Percentiles rank a stretch among this genome's conserved stretches.
Evolutionary conservation across 768 basidiomycete genomes (phyloP).

Genomic region (Amanita muscaria): DNA sequence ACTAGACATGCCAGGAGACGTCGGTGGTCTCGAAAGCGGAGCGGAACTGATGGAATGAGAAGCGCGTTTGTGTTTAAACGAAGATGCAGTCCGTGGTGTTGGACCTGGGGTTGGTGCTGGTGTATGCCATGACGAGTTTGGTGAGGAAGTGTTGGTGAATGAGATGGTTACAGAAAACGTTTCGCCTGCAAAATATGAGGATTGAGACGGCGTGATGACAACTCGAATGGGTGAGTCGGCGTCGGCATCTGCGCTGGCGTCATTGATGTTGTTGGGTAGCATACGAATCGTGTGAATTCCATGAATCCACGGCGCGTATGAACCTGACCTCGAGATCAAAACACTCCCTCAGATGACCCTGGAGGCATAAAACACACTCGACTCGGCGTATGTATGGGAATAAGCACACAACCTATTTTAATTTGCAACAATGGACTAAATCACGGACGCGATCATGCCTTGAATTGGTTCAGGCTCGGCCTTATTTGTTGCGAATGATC

Average conservation of each 20-base stretch:
- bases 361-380: constrained; percentile 56
- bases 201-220: constrained; percentile 69
- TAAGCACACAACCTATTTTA: not conserved
- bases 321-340: too few species aligned
- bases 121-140: constrained; percentile 14
- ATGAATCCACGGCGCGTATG: too few species aligned
- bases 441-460: constrained; percentile 28
- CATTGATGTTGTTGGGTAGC: not conserved
- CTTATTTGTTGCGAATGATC: constrained; percentile 61
- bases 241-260: not conserved
- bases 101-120: constrained; percentile 14
- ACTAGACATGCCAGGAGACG: constrained; percentile 58
- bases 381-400: constrained; percentile 54
- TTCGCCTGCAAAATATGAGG: constrained; percentile 92
- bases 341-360: too few species aligned
- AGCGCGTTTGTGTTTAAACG: constrained; percentile 52
- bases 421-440: not conserved
- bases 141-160: constrained; percentile 73
- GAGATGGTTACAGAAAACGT: constrained; percentile 76
- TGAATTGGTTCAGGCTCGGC: constrained; percentile 40
- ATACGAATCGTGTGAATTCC: too few species aligned
- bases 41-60: constrained; percentile 80
- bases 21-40: constrained; percentile 72
- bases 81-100: constrained; percentile 17
- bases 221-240: constrained; percentile 52